phyloP scores from a whole-genome alignment of 108 stramenopile genomes.

The Skeletonema potamos region DNA sequence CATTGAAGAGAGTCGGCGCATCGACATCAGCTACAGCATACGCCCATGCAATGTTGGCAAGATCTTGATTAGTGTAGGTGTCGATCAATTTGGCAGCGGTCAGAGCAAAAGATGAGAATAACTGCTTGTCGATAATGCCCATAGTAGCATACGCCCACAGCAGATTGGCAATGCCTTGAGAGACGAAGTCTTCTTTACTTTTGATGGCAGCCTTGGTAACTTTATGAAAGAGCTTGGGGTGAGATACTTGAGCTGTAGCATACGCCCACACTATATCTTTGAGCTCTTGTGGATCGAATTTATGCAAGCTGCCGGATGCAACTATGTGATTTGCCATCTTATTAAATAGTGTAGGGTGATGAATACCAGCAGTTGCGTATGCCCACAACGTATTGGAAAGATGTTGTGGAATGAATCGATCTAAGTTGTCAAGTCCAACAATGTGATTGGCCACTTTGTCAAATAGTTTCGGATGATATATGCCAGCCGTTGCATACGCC shows the following conservation, averaged over 20 bases:
- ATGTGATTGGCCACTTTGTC: too few species aligned
- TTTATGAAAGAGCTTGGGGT: neutral
- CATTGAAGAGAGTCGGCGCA: neutral
- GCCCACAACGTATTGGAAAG: too few species aligned
- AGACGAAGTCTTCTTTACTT: neutral
- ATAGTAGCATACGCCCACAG: conserved; percentile 55
- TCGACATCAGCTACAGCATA: conserved; percentile 31
- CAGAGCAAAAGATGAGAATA: conserved; percentile 50
- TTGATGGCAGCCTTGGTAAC: neutral
- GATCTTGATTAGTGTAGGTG: conserved; percentile 72
- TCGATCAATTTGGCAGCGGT: too few species aligned
- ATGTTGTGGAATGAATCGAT: too few species aligned
- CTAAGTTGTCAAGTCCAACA: too few species aligned
- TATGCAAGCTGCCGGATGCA: too few species aligned
- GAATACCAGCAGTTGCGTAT: too few species aligned
- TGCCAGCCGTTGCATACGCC: too few species aligned
- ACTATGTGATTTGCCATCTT: too few species aligned
- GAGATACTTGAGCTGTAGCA: conserved; percentile 5
- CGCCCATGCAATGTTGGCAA: conserved; percentile 74
- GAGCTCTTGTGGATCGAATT: too few species aligned
- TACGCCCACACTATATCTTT: conserved; percentile 9
- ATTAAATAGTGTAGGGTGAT: too few species aligned
- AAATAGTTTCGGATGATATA: too few species aligned
- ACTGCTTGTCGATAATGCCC: conserved; percentile 45
- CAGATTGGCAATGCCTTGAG: conserved; percentile 71